Base-by-base conservation (phyloP, 1,139 yeast genomes). In the Eremothecium cymbalariae region DNA sequence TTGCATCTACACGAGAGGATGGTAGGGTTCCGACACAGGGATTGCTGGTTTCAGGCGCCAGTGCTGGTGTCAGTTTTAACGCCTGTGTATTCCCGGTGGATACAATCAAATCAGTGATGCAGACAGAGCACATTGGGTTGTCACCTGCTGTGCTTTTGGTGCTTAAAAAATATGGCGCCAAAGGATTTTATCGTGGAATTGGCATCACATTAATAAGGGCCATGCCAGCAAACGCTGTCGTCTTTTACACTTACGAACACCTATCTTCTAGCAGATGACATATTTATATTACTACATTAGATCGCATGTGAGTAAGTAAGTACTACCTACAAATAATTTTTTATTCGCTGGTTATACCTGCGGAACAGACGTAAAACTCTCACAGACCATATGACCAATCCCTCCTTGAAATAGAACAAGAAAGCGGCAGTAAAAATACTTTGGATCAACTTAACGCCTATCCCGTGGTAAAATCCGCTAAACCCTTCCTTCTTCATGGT, bases 341-440 rank as follows among this genome's bases (percentile, higher is more conserved):
- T 21, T 21, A 4, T 21, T 5, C 24, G n/a, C 6, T 11, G 12
- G 5, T 11, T 12, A 25, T 25, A 25, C 6, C 28, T 12, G 16
- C 47, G 46, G 11, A 45, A 28, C 7, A 34, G 8, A 20, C 32
- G 39, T 18, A 47, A 19, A 9, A 44, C 21, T 29, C 38, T 46
- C 25, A 46, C 24, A n/a, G 47, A 36, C 43, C 46, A 45, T 11
- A 39, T 50, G 39, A 77, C 70, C 45, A 86, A 70, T 59, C 83
- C 90, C 57, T 88, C 96, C 63, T 88, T 88, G 62, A 88, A 86
- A 59, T 79, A 83, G 57, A 88, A 88, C 50, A 88, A 68, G 52
- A 88, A 82, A 1, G 95, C 96, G 4, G 95, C 93, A 28, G 94
- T 84, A 39, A 80, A 57, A 36, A 88, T 85, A 38, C 90, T 77